These are phyloP conservation scores for Brachypodium distachyon DNA, from an alignment of 202 grass and related monocot species.

Conservation along the genomic window DNA sequence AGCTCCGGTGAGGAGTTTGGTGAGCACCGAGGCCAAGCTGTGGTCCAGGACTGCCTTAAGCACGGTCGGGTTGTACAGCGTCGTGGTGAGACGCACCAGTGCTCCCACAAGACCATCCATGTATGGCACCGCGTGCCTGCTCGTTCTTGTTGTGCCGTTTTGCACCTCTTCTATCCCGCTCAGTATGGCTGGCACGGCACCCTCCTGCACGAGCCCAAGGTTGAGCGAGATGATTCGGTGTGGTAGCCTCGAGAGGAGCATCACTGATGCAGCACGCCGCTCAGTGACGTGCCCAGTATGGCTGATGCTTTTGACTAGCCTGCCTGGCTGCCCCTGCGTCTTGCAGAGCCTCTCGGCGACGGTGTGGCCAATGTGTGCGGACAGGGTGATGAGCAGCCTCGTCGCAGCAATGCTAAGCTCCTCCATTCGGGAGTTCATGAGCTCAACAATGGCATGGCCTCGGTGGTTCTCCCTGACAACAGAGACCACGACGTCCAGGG, in stretches of 20 bases:
- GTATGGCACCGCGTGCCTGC: conserved; percentile 40
- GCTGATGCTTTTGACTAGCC: conserved; percentile 45
- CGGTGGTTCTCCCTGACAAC: conserved; percentile 61
- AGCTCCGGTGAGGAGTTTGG: conserved; percentile 35
- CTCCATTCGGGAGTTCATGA: conserved; percentile 44
- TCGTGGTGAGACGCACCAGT: conserved; percentile 64
- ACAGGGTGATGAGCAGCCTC: conserved; percentile 58
- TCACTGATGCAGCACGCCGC: conserved; percentile 45
- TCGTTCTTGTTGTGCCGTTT: conserved; percentile 28
- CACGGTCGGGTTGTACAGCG: conserved; percentile 62
- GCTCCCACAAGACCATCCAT: conserved; percentile 69
- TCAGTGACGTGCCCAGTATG: conserved; percentile 33
- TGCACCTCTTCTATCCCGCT: conserved; percentile 43
- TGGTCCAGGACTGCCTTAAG: conserved; percentile 37
- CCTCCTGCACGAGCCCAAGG: conserved; percentile 50
- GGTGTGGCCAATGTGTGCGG: conserved; percentile 62
- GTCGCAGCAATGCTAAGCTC: conserved; percentile 41
- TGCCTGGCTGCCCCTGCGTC: conserved; percentile 49
- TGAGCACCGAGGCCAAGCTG: conserved; percentile 47
- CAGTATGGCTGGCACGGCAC: conserved; percentile 37
- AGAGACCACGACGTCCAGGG: conserved; percentile 42
- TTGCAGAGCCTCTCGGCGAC: conserved; percentile 75
- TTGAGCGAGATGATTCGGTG: conserved; percentile 73
- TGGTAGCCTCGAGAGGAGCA: conserved; percentile 61
- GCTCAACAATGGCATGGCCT: conserved; percentile 44